Conservation (phyloP, 495 filamentous ascomycete species). For the Glonium stellatum region DNA sequence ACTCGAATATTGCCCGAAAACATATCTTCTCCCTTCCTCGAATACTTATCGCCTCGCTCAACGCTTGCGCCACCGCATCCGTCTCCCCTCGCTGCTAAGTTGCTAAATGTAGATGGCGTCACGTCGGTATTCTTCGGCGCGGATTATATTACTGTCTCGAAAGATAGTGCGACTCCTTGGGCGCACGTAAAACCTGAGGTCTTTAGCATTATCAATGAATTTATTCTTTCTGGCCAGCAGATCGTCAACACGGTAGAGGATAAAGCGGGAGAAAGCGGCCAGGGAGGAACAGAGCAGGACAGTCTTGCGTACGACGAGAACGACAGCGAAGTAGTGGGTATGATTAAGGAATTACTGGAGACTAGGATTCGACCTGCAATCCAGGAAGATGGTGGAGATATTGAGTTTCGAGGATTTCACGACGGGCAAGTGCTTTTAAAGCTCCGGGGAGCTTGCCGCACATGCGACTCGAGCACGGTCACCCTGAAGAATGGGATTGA, state of each 20-base stretch:
- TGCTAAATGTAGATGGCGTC: conserved; percentile 87
- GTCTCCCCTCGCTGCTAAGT: conserved; percentile 82
- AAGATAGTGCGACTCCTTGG: conserved; percentile 80
- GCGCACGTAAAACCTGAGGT: conserved; percentile 91
- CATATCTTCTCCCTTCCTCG: conserved; percentile 69
- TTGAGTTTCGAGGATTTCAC: conserved; percentile 85
- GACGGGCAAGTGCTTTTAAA: conserved; percentile 81
- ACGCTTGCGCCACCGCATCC: conserved; percentile 84
- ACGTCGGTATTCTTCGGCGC: conserved; percentile 89
- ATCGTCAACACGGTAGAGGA: conserved; percentile 70
- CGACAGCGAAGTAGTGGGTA: conserved; percentile 86
- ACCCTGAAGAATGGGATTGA: conserved; percentile 96
- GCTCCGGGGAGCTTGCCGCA: conserved; percentile 84
- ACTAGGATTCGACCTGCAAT: conserved; percentile 91
- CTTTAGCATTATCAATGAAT: conserved; percentile 89
- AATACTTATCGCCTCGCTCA: conserved; percentile 82
- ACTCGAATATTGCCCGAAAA: conserved; percentile 67
- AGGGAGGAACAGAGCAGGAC: conserved; percentile 53
- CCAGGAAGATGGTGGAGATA: conserved; percentile 95
- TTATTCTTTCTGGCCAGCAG: conserved; percentile 70
- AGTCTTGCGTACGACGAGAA: conserved; percentile 73
- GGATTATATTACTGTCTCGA: conserved; percentile 96
- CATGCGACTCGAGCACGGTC: conserved; percentile 91
- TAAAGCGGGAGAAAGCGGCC: conserved; percentile 47
- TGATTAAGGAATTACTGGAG: conserved; percentile 98